Base-by-base conservation (phyloP, 768 basidiomycete species). In the Serendipita indica region DNA sequence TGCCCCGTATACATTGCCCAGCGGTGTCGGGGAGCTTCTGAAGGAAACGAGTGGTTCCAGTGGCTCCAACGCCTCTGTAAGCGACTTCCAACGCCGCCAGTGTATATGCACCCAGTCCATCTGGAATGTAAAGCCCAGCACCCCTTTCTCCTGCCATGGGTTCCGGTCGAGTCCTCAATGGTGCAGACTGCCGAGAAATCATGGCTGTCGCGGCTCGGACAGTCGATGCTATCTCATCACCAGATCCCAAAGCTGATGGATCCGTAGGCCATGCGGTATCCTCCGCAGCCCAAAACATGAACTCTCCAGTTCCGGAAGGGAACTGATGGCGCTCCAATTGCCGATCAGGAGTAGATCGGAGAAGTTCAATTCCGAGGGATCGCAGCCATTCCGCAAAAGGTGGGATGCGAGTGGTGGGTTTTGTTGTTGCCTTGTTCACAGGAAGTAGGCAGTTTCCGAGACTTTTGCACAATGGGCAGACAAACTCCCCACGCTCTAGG, bases 381-480 rank as follows among this genome's bases (percentile, higher is more conserved):
- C 92, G 81, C 33, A 93, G 89, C 89, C 89, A 93, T 64, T 93
- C 89, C 0, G 88, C 75, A 67, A 96, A 88, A 0, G 84, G 77
- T 0, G 79, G 71, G 2, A 69, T 71, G 60, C 79, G 86, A 57
- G 81, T 75, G 2, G 67, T 33, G 58, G 4, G 60, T 41, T 32
- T 67, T 22, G 75, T 68, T 33, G 72, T 76, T 0, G 82, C 74
- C 12, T 74, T 73, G 3, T 78, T 74, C 16, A 93, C 83, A 0
- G 96, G 96, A 0, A 99, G 76, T 39, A 99, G 84, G 30, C 91
- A 81, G 69, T 99, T 99, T 2, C 94, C 92, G 3, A 97, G 74
- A 64, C 89, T 91, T 72, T 98, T 98, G 75, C 96, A 99, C 3
- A 99, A 73, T 1, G 96, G 96, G 64, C 96, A 99, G 46, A 97